Base-by-base conservation (phyloP, 345 rosid species). In the Dimocarpus longan region DNA sequence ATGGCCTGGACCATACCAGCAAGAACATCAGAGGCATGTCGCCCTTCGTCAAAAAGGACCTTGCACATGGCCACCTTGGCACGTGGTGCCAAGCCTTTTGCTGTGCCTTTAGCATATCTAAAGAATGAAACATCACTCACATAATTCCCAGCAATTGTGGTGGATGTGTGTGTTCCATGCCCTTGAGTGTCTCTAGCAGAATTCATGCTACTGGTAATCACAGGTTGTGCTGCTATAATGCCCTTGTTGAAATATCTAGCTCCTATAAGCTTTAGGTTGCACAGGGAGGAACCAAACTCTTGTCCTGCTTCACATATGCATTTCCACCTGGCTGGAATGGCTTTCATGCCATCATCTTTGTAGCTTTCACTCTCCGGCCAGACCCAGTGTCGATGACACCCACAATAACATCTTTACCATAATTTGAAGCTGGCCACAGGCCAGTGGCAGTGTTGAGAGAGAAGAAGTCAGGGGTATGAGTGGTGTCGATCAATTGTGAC, bases 211-310 rank as follows among this genome's bases (percentile, higher is more conserved):
- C 80, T 70, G 4, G n/a, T 80, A 5, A 69, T 6, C 21, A 60
- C 37, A 3, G 81, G 86, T 32, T 80, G 65, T 7, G 71, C 65
- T 3, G 84, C 81, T 4, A 79, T 0, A 7, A 81, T 76, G 8
- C 88, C 90, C 65, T 86, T 89, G 78, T 87, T 76, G 76, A 82
- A 89, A 64, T 82, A 87, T 22, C 88, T 81, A 74, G 90, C 91
- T 69, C 90, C 91, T 57, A 80, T 77, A 4, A 83, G 79, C 79
- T 80, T 80, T 12, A 9, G 52, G 68, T 83, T 83, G 13, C 82
- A 84, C 67, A 80, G 19, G 6, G 84, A 80, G 40, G 83, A 56
- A 48, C 65, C 56, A 60, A 84, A 84, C n/a, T 84, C 67, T 22
- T 80, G 76, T 78, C 86, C 86, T 7, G 11, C 67, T 75, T 77